phyloP scores from a whole-genome alignment of 441 rosid species.

The Erodium moschatum region DNA sequence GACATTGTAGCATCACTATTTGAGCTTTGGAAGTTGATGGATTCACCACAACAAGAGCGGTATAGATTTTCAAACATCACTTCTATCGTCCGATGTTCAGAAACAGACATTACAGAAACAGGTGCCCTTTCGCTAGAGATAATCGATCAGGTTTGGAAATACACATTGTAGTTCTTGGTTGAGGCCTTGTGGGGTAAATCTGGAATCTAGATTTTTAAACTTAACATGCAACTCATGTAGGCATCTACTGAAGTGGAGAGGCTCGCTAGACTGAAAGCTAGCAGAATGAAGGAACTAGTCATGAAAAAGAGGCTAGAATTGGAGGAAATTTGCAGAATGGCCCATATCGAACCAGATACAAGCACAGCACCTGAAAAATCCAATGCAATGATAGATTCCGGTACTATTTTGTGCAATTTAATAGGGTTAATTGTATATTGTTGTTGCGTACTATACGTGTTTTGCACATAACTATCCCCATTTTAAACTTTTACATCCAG shows the following conservation, averaged over 20 bases:
- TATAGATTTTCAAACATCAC: conserved; percentile 42
- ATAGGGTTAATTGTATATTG: conserved; percentile 28
- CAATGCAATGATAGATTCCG: conserved; percentile 60
- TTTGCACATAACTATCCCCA: no score
- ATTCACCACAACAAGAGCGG: conserved; percentile 64
- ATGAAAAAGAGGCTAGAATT: conserved; percentile 56
- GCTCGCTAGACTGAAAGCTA: conserved; percentile 49
- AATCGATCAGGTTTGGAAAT: conserved; percentile 54
- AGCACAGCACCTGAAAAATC: conserved; percentile 68
- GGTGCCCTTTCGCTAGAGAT: conserved; percentile 61
- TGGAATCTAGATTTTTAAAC: conserved; percentile 13
- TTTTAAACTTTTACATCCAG: conserved; percentile 31
- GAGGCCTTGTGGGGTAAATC: conserved; percentile 65
- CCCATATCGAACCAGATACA: conserved; percentile 52
- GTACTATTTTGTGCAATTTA: conserved; percentile 32
- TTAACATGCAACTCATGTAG: conserved; percentile 24
- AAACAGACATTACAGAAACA: conserved; percentile 54
- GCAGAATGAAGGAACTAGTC: conserved; percentile 66
- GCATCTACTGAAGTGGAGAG: conserved; percentile 63
- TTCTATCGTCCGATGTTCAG: conserved; percentile 48
- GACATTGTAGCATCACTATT: conserved; percentile 46
- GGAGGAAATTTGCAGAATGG: conserved; percentile 47
- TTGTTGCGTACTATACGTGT: no score
- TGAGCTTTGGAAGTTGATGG: conserved; percentile 95
- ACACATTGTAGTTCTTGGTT: conserved; percentile 1